Conservation (phyloP, 306 rosid genomes). For the Styphnolobium japonicum region DNA sequence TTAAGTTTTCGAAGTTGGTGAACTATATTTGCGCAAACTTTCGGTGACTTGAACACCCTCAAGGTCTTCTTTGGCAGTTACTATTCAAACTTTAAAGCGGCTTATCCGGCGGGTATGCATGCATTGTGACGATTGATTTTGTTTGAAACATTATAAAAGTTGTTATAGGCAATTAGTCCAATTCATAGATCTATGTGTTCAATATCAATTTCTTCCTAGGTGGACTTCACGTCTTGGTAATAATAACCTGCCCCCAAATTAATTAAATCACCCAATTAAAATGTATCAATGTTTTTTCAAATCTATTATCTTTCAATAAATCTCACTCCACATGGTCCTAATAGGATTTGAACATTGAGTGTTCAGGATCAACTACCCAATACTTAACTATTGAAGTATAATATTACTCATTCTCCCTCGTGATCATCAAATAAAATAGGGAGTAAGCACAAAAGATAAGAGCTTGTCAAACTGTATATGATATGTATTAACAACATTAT, state of each 20-base stretch:
- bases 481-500: background rate
- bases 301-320: background rate
- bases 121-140: background rate
- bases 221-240: background rate
- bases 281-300: background rate
- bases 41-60: background rate
- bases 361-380: background rate
- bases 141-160: background rate
- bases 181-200: background rate
- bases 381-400: background rate
- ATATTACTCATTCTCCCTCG: background rate
- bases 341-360: background rate
- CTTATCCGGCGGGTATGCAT: background rate
- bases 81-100: background rate
- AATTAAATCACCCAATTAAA: too few species aligned
- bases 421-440: background rate
- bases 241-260: background rate
- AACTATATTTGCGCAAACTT: conserved; percentile 17
- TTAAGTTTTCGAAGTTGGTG: background rate
- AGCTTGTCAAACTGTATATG: too few species aligned
- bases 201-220: background rate
- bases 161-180: background rate
- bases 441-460: background rate
- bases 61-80: background rate
- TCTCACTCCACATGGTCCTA: background rate